Base-by-base conservation (phyloP, 768 basidiomycete species). In the Glaciozyma martinii region DNA sequence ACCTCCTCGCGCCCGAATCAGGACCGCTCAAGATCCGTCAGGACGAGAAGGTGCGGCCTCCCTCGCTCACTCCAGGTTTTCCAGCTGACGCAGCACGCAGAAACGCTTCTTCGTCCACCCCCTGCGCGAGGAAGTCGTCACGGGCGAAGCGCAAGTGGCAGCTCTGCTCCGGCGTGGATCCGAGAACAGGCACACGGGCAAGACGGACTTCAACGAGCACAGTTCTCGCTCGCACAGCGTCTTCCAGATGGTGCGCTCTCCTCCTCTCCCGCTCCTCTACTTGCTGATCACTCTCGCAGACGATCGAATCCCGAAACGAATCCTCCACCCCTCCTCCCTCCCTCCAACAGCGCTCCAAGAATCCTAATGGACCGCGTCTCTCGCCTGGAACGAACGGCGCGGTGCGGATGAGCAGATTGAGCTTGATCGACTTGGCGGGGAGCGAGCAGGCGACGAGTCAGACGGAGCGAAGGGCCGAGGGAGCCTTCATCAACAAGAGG, bases 151-250 rank as follows among this genome's bases (percentile, higher is more conserved):
- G 71, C 83, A 86, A 44, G 90, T 98, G 19, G 84, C 84, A 57
- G 88, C 89, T 63, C 87, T 99, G 5, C 78, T 99, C 67, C 81
- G 83, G 71, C 79, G 91, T 21, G 95, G 95, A 8, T 89, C 93
- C 74, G 85, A 86, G 3, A 88, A 91, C 72, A 80, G 94, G 49
- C 81, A 91, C 66, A 94, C 91, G 6, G 94, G 92, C 1, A 87
- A 85, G 71, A 99, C 95, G 21, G 94, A 99, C 74, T 99, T 92
- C 90, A 99, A 99, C 74, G 90, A 92, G 72, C 79, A 92, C 61
- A 92, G 89, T 79, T 91, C 89, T 74, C 81, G 94, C 25, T 91
- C 89, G 78, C 94, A 97, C 76, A 89, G 88, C 69, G 88, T 97
- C 1, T 97, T 98, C 77, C 81, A 94, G 47, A 82, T 97, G 33